Evolutionary conservation across 2,329 filamentous ascomycete genomes (phyloP).

Genomic region (Sporothrix globosa): DNA sequence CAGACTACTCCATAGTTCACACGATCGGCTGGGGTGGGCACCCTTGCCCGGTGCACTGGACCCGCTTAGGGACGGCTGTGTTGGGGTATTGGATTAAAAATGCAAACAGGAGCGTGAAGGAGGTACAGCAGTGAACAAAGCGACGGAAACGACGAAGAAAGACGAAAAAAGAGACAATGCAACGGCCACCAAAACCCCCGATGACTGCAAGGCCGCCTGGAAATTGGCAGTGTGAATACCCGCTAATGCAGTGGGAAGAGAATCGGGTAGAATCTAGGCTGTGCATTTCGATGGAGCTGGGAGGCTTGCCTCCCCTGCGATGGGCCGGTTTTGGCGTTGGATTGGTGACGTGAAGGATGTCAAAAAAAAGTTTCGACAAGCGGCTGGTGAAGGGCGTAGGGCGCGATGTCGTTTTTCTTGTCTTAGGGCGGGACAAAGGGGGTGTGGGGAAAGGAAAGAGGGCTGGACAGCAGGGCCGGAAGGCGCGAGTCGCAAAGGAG

Average conservation of each 20-base stretch:
- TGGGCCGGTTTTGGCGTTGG: not conserved
- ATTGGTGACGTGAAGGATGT: constrained; percentile 11
- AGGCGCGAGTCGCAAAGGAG: constrained; percentile 2
- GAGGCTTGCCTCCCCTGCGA: constrained; percentile 11
- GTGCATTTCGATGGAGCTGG: not conserved
- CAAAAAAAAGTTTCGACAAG: constrained; percentile 9
- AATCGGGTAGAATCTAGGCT: constrained; percentile 23
- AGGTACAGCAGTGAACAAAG: not conserved
- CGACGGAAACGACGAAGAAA: constrained; percentile 9
- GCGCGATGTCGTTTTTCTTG: constrained; percentile 23
- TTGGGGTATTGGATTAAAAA: constrained; percentile 16
- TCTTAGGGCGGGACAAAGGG: not conserved
- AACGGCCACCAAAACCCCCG: not conserved
- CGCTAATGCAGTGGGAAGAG: constrained; percentile 22
- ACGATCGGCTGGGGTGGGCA: constrained; percentile 11
- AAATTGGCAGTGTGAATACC: constrained; percentile 11
- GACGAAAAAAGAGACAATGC: no score
- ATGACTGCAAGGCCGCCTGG: constrained; percentile 2
- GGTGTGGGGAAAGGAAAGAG: constrained; percentile 13
- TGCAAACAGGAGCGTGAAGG: not conserved
- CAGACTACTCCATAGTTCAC: not conserved
- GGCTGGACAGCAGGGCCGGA: not conserved
- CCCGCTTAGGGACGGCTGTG: not conserved
- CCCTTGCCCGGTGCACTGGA: not conserved
- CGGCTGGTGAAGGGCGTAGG: constrained; percentile 24